Percentiles rank a stretch among this genome's conserved stretches.
These are phyloP conservation scores for Lizonia empirigonia DNA, from an alignment of 2,329 filamentous ascomycete genomes.

Conservation along the genomic window DNA sequence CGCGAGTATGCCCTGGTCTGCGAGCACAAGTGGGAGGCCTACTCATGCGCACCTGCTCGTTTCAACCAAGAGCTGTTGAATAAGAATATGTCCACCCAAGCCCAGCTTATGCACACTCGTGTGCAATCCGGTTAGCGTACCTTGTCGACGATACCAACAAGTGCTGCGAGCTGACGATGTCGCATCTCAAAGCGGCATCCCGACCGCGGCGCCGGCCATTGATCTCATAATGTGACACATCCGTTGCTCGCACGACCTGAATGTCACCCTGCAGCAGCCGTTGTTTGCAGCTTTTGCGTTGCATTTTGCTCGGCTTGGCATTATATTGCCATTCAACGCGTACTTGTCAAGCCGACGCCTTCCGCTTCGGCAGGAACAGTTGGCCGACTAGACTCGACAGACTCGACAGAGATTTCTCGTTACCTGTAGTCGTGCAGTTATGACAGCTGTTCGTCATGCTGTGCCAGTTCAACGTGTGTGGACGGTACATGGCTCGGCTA, in stretches of 20 bases:
- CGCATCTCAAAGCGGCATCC: constrained; percentile 33
- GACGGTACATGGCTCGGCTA: constrained; percentile 6
- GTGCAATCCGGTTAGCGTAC: constrained; percentile 12
- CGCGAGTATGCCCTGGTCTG: background rate
- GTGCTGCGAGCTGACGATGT: constrained; percentile 24
- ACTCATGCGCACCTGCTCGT: background rate
- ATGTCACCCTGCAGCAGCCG: constrained; percentile 1
- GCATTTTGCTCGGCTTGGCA: constrained; percentile 26
- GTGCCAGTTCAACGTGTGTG: background rate
- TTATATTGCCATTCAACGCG: constrained; percentile 6
- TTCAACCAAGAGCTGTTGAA: constrained; percentile 6
- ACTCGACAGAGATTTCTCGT: constrained; percentile 10
- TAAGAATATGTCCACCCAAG: background rate
- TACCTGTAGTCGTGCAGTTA: background rate
- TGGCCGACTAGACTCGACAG: constrained; percentile 8
- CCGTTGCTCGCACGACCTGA: constrained; percentile 17
- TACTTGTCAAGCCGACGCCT: constrained; percentile 19
- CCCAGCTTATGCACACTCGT: constrained; percentile 15
- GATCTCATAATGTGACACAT: constrained; percentile 34
- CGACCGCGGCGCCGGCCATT: constrained; percentile 28
- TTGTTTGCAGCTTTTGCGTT: constrained; percentile 20
- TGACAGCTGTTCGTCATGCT: background rate
- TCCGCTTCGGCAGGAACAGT: background rate
- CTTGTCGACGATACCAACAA: constrained; percentile 14
- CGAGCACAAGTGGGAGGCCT: background rate